Percentiles rank a stretch among this genome's conserved stretches.
Conservation (phyloP, 2,329 filamentous ascomycete genomes). For the Penicillium sp. region DNA sequence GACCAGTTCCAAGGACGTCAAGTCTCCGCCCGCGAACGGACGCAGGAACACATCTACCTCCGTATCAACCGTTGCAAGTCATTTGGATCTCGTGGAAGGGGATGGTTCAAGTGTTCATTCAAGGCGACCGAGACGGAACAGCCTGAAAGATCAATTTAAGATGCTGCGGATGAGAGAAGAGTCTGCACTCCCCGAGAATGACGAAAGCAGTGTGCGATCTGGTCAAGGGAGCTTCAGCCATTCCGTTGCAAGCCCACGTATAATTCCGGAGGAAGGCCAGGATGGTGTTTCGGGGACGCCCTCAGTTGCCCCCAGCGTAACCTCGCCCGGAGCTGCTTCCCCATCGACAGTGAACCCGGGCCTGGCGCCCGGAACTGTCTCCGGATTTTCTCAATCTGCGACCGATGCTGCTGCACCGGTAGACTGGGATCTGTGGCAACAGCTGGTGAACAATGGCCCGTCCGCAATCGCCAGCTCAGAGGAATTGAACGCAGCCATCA, state of each 20-base stretch:
- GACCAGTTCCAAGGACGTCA: slow-evolving; percentile 48
- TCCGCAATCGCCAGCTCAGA: slow-evolving; percentile 83
- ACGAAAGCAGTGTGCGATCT: slow-evolving; percentile 48
- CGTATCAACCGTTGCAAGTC: slow-evolving; percentile 70
- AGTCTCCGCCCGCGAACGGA: slow-evolving; percentile 48
- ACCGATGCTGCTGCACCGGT: slow-evolving; percentile 63
- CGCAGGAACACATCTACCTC: slow-evolving; percentile 75
- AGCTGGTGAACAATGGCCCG: slow-evolving; percentile 89
- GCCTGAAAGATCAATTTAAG: slow-evolving; percentile 73
- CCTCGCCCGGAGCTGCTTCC: slow-evolving; percentile 41
- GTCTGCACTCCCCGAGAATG: slow-evolving; percentile 53
- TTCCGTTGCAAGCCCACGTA: slow-evolving; percentile 43
- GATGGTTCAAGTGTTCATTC: slow-evolving; percentile 45
- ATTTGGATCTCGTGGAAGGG: slow-evolving; percentile 67
- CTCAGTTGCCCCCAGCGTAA: slow-evolving; percentile 21
- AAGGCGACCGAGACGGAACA: slow-evolving; percentile 52
- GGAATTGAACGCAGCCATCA: slow-evolving; percentile 84
- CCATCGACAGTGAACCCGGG: slow-evolving; percentile 61
- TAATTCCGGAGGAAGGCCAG: slow-evolving; percentile 44
- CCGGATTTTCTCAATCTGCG: slow-evolving; percentile 68
- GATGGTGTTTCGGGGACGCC: slow-evolving; percentile 28
- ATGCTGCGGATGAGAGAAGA: slow-evolving; percentile 69
- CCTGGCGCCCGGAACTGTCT: slow-evolving; percentile 77
- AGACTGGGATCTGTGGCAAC: slow-evolving; percentile 99
- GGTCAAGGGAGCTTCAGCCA: slow-evolving; percentile 40